Conservation (phyloP, 2,329 filamentous ascomycete genomes). For the Curvularia sp. region DNA sequence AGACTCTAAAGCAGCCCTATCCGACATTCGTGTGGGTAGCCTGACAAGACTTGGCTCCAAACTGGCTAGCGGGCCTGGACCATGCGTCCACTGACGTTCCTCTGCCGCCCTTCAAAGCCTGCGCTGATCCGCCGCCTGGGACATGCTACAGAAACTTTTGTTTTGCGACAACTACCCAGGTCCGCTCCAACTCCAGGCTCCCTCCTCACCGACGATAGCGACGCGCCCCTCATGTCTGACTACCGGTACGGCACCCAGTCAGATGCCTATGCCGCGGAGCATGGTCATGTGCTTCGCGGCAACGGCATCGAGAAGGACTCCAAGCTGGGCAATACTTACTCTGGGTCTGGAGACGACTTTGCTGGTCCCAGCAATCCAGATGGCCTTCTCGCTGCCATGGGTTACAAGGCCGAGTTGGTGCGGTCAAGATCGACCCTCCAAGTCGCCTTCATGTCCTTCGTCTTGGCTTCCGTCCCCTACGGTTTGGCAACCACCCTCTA, state of each 20-base stretch:
- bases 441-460: slow-evolving; percentile 78
- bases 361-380: slow-evolving; percentile 59
- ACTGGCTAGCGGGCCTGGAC: slow-evolving; percentile 33
- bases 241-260: slow-evolving; percentile 46
- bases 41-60: slow-evolving; percentile 23
- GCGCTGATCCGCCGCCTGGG: slow-evolving; percentile 28
- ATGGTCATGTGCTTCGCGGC: slow-evolving; percentile 35
- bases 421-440: slow-evolving; percentile 72
- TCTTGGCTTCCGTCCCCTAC: slow-evolving; percentile 77
- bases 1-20: slow-evolving; percentile 22
- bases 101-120: slow-evolving; percentile 40
- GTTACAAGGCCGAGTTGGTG: slow-evolving; percentile 70
- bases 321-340: slow-evolving; percentile 35
- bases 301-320: slow-evolving; percentile 35
- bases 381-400: slow-evolving; percentile 68
- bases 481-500: slow-evolving; percentile 73
- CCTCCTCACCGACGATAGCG: slow-evolving; percentile 19
- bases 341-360: slow-evolving; percentile 36
- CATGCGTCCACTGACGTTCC: slow-evolving; percentile 37
- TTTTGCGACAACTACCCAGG: slow-evolving; percentile 26
- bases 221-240: slow-evolving; percentile 29
- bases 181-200: slow-evolving; percentile 18
- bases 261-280: slow-evolving; percentile 45
- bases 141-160: slow-evolving; percentile 25
- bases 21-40: slow-evolving; percentile 32